These are phyloP conservation scores for Diospyros lotus DNA, from an alignment of 148 eudicot species.

Conservation along the genomic window DNA sequence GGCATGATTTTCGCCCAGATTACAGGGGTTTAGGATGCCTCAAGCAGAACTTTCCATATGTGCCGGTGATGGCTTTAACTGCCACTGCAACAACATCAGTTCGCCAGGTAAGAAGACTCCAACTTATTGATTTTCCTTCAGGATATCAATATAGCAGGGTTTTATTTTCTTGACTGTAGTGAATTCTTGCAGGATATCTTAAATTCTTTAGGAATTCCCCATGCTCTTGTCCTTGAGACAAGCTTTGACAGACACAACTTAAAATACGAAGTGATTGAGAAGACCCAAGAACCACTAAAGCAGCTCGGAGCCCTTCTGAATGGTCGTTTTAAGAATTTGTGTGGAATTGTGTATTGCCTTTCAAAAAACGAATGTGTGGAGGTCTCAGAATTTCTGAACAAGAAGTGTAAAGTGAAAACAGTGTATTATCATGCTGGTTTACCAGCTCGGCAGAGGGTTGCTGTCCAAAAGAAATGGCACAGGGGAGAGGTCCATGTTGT, in stretches of 20 bases:
- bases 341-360: constrained; percentile 97
- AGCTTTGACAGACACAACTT: constrained; percentile 96
- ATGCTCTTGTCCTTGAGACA: constrained; percentile 78
- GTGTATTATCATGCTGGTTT: constrained; percentile 96
- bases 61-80: constrained; percentile 97
- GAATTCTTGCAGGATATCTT: constrained; percentile 68
- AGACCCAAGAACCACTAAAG: constrained; percentile 71
- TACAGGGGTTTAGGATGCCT: constrained; percentile 84
- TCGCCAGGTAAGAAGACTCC: constrained; percentile 57
- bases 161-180: constrained; percentile 18
- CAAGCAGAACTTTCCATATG: constrained; percentile 78
- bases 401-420: constrained; percentile 79
- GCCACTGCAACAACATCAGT: constrained; percentile 96
- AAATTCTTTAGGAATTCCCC: constrained; percentile 74
- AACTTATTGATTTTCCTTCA: not conserved
- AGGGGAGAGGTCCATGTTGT: constrained; percentile 90
- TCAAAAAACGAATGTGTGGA: constrained; percentile 94
- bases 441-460: constrained; percentile 81
- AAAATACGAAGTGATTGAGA: constrained; percentile 81
- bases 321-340: constrained; percentile 55
- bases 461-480: constrained; percentile 87
- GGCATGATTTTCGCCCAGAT: constrained; percentile 99
- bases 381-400: constrained; percentile 76
- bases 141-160: not conserved
- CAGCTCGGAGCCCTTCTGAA: constrained; percentile 76